Evolutionary conservation across 2,329 filamentous ascomycete genomes (phyloP).

Genomic region (Beauveria sp.): DNA sequence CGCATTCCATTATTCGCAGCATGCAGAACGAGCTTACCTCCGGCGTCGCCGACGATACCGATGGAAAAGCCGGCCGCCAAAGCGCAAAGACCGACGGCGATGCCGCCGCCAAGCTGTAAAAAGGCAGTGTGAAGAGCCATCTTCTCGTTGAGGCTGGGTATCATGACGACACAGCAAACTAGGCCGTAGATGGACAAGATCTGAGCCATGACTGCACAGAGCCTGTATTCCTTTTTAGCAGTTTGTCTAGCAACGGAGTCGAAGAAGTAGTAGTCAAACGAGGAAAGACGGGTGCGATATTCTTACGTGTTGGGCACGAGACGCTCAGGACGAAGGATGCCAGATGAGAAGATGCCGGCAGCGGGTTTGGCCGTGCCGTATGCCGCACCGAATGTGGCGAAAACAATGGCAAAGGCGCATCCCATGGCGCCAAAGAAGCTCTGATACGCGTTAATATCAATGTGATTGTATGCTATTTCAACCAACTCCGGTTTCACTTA

Average conservation of each 20-base stretch:
- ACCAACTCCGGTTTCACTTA: slow-evolving; percentile 20
- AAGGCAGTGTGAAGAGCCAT: slow-evolving; percentile 37
- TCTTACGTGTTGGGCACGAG: slow-evolving; percentile 35
- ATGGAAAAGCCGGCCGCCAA: slow-evolving; percentile 39
- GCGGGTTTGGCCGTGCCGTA: slow-evolving; percentile 38
- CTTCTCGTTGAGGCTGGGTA: slow-evolving; percentile 30
- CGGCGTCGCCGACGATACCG: slow-evolving; percentile 38
- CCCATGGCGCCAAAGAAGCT: slow-evolving; percentile 37
- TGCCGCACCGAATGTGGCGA: slow-evolving; percentile 42
- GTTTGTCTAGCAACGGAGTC: neutral
- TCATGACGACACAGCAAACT: slow-evolving; percentile 37
- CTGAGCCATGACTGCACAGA: slow-evolving; percentile 40
- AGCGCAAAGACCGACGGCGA: slow-evolving; percentile 36
- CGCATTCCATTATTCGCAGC: neutral
- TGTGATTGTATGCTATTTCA: neutral
- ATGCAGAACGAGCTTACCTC: slow-evolving; percentile 24
- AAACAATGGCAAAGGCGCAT: slow-evolving; percentile 38
- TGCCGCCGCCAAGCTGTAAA: slow-evolving; percentile 35
- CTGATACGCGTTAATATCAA: slow-evolving; percentile 15
- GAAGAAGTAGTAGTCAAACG: neutral
- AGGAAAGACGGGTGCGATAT: neutral
- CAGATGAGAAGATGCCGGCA: slow-evolving; percentile 35
- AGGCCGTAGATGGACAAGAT: slow-evolving; percentile 41
- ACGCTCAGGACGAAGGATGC: slow-evolving; percentile 36
- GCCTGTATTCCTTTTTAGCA: slow-evolving; percentile 13